A percentile compares a stretch with the other conserved stretches of the same genome.
Evolutionary conservation across 1,284 basidiomycete species (phyloP).

Genomic region (Irpex sp.): DNA sequence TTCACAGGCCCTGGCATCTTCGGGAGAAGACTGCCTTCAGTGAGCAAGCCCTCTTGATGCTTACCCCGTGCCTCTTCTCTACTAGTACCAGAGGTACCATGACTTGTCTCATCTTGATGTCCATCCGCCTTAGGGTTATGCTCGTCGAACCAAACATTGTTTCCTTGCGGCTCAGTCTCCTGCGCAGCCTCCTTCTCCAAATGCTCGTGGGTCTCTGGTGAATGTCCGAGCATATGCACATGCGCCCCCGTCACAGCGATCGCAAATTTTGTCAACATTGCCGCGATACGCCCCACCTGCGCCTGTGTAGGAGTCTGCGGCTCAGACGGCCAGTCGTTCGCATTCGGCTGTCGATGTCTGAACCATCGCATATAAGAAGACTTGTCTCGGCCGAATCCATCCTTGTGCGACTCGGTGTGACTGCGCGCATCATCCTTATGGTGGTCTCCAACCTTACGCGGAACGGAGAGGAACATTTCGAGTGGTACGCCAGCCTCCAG

Average conservation of each 20-base stretch:
- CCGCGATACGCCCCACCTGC: conserved; percentile 47
- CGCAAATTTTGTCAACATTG: conserved; percentile 45
- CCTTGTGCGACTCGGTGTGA: background rate
- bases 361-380: background rate
- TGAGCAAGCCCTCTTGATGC: conserved; percentile 3
- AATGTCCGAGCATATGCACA: conserved; percentile 17
- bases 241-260: conserved; percentile 31
- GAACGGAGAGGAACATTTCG: conserved; percentile 33
- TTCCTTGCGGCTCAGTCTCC: background rate
- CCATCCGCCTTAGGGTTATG: background rate
- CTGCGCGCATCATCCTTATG: background rate
- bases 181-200: conserved; percentile 1
- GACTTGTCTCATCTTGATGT: background rate
- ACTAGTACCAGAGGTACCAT: background rate
- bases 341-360: conserved; percentile 21
- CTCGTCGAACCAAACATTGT: conserved; percentile 4
- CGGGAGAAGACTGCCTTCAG: conserved; percentile 10
- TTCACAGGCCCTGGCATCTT: conserved; percentile 19
- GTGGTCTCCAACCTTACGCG: background rate
- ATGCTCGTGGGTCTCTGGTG: conserved; percentile 6
- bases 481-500: conserved; percentile 62
- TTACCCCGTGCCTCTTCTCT: background rate
- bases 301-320: conserved; percentile 25
- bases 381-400: conserved; percentile 9
- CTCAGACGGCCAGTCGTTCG: conserved; percentile 22